Evolutionary conservation across 148 eudicot species (phyloP).

Genomic region (Fagopyrum esculentum): DNA sequence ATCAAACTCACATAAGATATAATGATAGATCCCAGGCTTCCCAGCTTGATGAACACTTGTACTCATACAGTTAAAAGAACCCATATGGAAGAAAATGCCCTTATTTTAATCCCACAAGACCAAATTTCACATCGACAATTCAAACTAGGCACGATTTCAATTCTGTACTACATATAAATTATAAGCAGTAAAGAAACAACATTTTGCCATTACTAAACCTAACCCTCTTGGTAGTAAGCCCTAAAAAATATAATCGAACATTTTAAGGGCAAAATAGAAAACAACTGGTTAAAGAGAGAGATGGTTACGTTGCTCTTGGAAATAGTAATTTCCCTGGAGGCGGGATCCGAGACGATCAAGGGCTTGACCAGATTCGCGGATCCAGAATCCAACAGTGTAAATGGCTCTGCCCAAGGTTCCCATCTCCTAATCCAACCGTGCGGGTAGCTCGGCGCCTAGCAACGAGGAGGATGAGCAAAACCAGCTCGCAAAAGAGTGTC

Average conservation of each 20-base stretch:
- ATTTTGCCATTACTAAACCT: not conserved
- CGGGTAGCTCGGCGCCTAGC: not conserved
- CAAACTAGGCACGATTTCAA: not conserved
- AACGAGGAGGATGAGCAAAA: no score
- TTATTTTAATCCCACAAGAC: not conserved
- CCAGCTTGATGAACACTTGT: not conserved
- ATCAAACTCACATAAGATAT: not conserved
- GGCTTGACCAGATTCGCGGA: conserved; percentile 65
- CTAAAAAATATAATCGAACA: not conserved
- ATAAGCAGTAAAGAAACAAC: no score
- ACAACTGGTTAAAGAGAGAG: not conserved
- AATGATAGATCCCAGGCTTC: not conserved
- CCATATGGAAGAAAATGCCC: not conserved
- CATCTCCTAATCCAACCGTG: conserved; percentile 16
- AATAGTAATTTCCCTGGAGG: conserved; percentile 48
- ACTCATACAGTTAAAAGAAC: not conserved
- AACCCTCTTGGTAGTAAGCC: not conserved
- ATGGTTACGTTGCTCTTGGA: conserved; percentile 44
- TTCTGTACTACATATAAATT: no score
- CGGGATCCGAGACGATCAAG: conserved; percentile 65
- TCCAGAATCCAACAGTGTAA: conserved; percentile 56
- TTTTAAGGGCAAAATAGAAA: not conserved
- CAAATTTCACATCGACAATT: not conserved
- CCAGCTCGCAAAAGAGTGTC: no score
- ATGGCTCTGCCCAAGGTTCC: conserved; percentile 49